Evolutionary conservation across 306 rosid species (phyloP), one percentile per base, ranked within the genome.

Genomic region (Prunus salicina): DNA sequence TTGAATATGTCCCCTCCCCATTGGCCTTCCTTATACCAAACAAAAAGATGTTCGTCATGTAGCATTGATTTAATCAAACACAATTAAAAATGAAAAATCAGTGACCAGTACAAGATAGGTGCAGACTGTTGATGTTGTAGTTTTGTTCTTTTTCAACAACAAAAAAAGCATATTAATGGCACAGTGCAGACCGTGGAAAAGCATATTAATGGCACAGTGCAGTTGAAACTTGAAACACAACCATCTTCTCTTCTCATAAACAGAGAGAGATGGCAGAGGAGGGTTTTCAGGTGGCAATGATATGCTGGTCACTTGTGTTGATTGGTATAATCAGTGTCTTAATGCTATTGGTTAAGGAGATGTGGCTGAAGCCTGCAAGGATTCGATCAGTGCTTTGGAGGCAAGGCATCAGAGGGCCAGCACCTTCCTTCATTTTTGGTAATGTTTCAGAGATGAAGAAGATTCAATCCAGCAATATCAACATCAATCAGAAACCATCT

Each of bases 371-470:
- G 63, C 74, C 63, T 10, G 28, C 28, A 30, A 70, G 30, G 74
- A 70, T 70, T 51, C 63, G 74, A 52, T 28, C 74, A 5, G 74
- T 52, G 49, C 63, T 70, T 52, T 30, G 28, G 28, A 52, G 34
- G 43, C 75, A 71, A 71, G 63, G 75, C 63, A 28, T 71, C 63
- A 22, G 64, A 51, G 75, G 75, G 50, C 75, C 75, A 10, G 64
- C 64, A 4, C 30, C 75, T 52, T 71, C 64, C 22, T 71, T 71
- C 58, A 22, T 71, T 38, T 8, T 30, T 11, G 63, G 74, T 27
- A 71, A 71, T 27, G n/a, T 71, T 12, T 28, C 75, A 58, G 64
- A 71, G 30, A 52, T 71, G 63, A 43, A 71, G 46, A 19, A 52
- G 50, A 71, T 70, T 30, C 74, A 70, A 27, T 52, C 74, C 18